Percentiles rank a stretch among this genome's conserved stretches.
phyloP scores from a whole-genome alignment of 2,329 filamentous ascomycete species.

The Trichoderma endophyticum region DNA sequence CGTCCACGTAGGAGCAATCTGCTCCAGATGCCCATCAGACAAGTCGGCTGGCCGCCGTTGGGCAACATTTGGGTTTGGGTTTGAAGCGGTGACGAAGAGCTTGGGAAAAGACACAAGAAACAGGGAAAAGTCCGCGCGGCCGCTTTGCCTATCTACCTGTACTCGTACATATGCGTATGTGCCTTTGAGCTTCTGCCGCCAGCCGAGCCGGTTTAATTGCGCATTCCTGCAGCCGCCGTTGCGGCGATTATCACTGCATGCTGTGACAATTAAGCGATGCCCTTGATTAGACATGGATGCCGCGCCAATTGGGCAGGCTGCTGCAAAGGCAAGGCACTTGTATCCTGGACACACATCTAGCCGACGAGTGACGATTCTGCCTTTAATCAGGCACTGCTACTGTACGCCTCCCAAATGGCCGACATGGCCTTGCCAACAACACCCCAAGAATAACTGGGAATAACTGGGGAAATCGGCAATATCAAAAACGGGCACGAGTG shows the following conservation, averaged over 20 bases:
- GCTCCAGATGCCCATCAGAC: neutral
- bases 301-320: neutral
- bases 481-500: neutral
- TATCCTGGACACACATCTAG: neutral
- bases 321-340: neutral
- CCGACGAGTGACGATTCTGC: neutral
- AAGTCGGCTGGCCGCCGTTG: neutral
- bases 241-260: neutral
- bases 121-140: neutral
- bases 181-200: slow-evolving; percentile 1
- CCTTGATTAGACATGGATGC: neutral
- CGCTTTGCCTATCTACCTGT: neutral
- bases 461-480: neutral
- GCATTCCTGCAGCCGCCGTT: slow-evolving; percentile 5
- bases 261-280: neutral
- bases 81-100: slow-evolving; percentile 5
- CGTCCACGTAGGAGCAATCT: neutral
- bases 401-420: neutral
- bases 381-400: neutral
- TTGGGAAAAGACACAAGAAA: neutral
- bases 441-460: neutral
- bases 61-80: slow-evolving; percentile 1
- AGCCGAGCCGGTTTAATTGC: slow-evolving; percentile 9
- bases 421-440: neutral
- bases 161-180: neutral